Base-by-base conservation (phyloP, 805 yeast genomes). In the Saturnispora halmiae region DNA sequence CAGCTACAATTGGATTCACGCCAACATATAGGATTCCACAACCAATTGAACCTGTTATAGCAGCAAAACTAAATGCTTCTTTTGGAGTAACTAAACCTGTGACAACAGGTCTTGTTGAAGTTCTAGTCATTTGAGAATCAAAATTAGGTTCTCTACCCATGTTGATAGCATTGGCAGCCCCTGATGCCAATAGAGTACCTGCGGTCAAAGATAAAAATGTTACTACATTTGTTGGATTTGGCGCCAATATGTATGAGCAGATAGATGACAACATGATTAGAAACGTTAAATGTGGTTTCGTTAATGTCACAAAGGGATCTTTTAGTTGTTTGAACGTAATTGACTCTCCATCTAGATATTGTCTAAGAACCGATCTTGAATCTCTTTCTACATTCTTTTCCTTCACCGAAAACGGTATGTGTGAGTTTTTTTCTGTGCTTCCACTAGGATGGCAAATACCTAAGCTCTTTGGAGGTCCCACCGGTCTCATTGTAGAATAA, bases 71-170 rank as follows among this genome's bases (percentile, higher is more conserved):
- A 51, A 69, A 87, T 0, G 97, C 95, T 53, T 90, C 86, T 1
- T 54, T 53, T 1, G 96, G 77, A 0, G 85, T 72, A 5, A 92
- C 66, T 4, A 76, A 54, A 0, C 96, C 96, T 18, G 85, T 68
- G 0, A 88, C 97, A 3, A 92, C 88, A 0, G 98, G 98, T 53
- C 98, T 70, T 4, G 79, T 72, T 8, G 82, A 75, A 0, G 98
- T 92, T 55, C 98, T 70, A 3, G 79, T 73, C 98, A 92, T 92
- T 55, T 73, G 71, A 35, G 73, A 70, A 56, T 92, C 98, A 55
- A 77, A 92, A 16, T 75, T 82, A 1, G 96, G 95, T 61, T 92
- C 98, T 50, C 98, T 69, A 2, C 87, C 97, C 95, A 88, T 90
- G 56, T 92, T 92, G 36, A 92, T 86, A 3, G 97, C 94, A 62